A percentile compares a stretch with the other conserved stretches of the same genome.
Evolutionary conservation across 257 asterid genomes (phyloP).

Genomic region (Scutellaria minor): DNA sequence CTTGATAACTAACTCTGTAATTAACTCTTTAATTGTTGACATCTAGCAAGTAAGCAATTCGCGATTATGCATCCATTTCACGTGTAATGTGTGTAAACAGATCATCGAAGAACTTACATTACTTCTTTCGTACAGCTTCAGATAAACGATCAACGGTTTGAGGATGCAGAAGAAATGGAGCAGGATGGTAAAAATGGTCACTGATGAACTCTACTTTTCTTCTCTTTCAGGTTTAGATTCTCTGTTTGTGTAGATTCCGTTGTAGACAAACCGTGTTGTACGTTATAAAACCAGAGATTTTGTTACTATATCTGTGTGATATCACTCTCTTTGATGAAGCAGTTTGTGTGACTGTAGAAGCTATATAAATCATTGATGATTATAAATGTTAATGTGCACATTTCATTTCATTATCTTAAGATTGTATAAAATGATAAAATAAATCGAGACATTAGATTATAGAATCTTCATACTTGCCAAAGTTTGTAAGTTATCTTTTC

Average conservation of each 20-base stretch:
- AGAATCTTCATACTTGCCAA: too few species aligned
- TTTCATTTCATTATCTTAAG: too few species aligned
- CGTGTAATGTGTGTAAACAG: not conserved
- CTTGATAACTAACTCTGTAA: not conserved
- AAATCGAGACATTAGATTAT: too few species aligned
- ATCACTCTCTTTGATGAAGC: too few species aligned
- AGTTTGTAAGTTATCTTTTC: too few species aligned
- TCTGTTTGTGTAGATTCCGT: not conserved
- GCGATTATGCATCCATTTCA: not conserved
- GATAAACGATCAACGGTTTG: constrained; percentile 79
- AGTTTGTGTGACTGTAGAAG: too few species aligned
- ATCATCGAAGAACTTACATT: constrained; percentile 20
- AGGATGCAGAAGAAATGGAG: constrained; percentile 93
- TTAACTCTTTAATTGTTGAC: not conserved
- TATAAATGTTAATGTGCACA: too few species aligned
- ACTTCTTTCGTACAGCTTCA: constrained; percentile 67
- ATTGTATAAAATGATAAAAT: too few species aligned
- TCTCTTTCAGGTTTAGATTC: constrained; percentile 6
- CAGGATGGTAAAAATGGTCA: constrained; percentile 49
- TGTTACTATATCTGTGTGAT: constrained; percentile 11
- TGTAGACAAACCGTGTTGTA: constrained; percentile 15
- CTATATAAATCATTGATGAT: too few species aligned
- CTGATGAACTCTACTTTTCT: constrained; percentile 32
- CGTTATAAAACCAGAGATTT: constrained; percentile 29
- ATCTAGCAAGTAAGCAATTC: constrained; percentile 15